Base-by-base conservation (phyloP, 78 protist genomes). In the Planoprotostelium fungivorum region DNA sequence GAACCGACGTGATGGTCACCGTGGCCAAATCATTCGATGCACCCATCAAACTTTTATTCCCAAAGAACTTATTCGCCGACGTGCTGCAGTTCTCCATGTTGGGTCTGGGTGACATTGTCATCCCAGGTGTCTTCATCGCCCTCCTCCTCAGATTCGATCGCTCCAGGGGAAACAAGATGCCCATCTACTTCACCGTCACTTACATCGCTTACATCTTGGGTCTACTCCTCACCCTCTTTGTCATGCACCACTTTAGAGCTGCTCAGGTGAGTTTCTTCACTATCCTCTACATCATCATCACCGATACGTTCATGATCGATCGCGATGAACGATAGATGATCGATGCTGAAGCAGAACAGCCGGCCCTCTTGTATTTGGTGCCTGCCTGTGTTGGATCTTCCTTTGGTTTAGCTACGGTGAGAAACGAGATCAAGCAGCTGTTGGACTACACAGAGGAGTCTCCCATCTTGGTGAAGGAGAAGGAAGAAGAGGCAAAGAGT, bases 71-170 rank as follows among this genome's bases (percentile, higher is more conserved):
- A 0, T 84, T 93, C 25, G 94, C 93, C n/a, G 63, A 38, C 51
- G 91, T n/a, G 73, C 38, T 1, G 29, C 85, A 93, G 38, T 94
- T 94, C 92, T 87, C 99, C 23, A 91, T 98, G 98, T 95, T 98
- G 37, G 99, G 99, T 36, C 95, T 98, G 1, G 99, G 99, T 29
- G 99, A 98, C 89, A 98, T 98, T 83, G 99, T 98, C 38, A 93
- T 98, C 38, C 99, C 99, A 31, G 98, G 98, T 35, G 83, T 97
- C 86, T 93, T 97, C 34, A 88, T 97, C 36, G 99, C 98, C 0
- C 87, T 97, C 35, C 34, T 96, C 37, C 89, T 97, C 5, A 91
- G 97, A 29, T 97, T 93, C 51, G 99, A 98, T 86, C 63, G 29
- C 0, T n/a, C 38, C 38, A 38, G 29, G 28, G 37, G 83, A 86